Evolutionary conservation across 306 rosid species (phyloP).

Genomic region (Arachis hypogaea): DNA sequence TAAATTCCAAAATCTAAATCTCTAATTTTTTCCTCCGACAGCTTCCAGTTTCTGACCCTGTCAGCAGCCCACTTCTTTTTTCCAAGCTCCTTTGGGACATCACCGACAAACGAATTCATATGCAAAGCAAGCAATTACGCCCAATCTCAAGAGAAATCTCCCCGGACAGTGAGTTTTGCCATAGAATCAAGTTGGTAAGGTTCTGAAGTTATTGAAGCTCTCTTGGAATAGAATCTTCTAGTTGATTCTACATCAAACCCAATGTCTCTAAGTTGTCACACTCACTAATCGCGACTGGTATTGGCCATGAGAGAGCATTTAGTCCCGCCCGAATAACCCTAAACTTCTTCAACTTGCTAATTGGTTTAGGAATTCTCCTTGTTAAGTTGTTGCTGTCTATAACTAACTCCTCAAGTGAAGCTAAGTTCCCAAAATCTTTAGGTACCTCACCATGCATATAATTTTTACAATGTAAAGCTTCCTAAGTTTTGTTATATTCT

Average conservation of each 20-base stretch:
- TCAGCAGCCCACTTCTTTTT: too few relatives aligned
- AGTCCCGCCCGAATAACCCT: conserved; percentile 68
- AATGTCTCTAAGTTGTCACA: conserved; percentile 64
- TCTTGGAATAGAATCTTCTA: conserved; percentile 69
- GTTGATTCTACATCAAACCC: conserved; percentile 69
- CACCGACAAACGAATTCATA: too few relatives aligned
- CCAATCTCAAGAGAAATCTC: too few relatives aligned
- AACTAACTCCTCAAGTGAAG: conserved; percentile 59
- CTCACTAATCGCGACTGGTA: conserved; percentile 58
- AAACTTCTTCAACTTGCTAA: conserved; percentile 40
- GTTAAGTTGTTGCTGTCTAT: too few relatives aligned
- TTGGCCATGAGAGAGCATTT: conserved; percentile 59
- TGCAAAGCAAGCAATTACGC: too few relatives aligned
- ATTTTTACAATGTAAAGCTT: conserved; percentile 36
- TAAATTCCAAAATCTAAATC: too few relatives aligned
- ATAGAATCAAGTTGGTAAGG: conserved; percentile 45
- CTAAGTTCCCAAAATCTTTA: conserved; percentile 59
- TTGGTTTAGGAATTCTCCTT: too few relatives aligned
- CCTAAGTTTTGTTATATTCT: too few relatives aligned
- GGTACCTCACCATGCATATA: conserved; percentile 59
- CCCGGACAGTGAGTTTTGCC: too few relatives aligned
- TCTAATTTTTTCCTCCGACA: too few relatives aligned
- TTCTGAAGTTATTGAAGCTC: conserved; percentile 68
- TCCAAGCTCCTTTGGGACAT: too few relatives aligned
- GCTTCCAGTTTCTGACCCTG: too few relatives aligned